These are phyloP conservation scores for Beauveria medogensis DNA, from an alignment of 2,329 filamentous ascomycete species.

Conservation along the genomic window DNA sequence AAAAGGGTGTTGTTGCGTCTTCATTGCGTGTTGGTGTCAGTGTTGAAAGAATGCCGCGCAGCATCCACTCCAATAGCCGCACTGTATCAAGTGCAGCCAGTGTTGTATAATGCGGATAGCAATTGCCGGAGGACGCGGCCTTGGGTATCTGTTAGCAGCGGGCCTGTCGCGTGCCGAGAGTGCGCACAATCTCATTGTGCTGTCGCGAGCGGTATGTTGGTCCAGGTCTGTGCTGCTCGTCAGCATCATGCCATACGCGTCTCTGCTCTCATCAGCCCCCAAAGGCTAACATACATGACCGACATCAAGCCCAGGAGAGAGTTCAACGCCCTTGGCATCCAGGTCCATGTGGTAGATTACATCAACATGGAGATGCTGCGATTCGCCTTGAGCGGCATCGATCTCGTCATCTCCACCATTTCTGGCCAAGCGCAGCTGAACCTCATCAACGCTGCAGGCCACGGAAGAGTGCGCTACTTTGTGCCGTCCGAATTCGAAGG, in stretches of 20 bases:
- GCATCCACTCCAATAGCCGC: background rate
- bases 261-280: too few relatives aligned
- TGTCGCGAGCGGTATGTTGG: constrained; percentile 53
- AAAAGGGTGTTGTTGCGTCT: background rate
- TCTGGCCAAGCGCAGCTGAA: constrained; percentile 57
- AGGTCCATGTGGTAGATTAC: constrained; percentile 64
- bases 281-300: background rate
- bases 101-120: constrained; percentile 40
- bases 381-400: constrained; percentile 62
- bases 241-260: background rate
- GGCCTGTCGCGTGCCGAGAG: constrained; percentile 49
- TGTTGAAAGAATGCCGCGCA: constrained; percentile 6
- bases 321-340: constrained; percentile 49
- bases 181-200: constrained; percentile 60
- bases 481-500: constrained; percentile 73
- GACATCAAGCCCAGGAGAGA: constrained; percentile 42
- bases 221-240: background rate
- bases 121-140: constrained; percentile 37
- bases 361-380: constrained; percentile 46
- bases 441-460: constrained; percentile 63
- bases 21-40: background rate
- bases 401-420: constrained; percentile 69
- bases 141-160: constrained; percentile 38
- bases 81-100: constrained; percentile 11
- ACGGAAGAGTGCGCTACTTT: constrained; percentile 57